phyloP scores from a whole-genome alignment of 805 yeast genomes.

The Zygotorulaspora florentina region DNA sequence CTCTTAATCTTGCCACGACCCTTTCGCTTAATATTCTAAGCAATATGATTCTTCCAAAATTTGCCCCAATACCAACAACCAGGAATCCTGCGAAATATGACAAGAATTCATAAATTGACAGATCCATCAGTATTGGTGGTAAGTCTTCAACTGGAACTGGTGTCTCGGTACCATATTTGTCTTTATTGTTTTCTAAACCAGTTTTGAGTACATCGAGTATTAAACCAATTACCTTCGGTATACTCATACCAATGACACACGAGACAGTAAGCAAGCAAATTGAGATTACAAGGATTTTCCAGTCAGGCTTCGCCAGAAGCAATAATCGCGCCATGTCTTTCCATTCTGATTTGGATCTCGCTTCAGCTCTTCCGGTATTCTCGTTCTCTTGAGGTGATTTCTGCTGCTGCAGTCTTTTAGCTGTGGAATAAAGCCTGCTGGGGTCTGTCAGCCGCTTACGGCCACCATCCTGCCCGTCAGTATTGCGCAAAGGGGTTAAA shows the following conservation, averaged over 20 bases:
- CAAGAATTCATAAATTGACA: constrained; percentile 56
- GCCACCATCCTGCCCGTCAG: too few species aligned
- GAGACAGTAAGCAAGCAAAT: constrained; percentile 43
- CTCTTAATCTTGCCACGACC: constrained; percentile 76
- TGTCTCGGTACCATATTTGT: constrained; percentile 23
- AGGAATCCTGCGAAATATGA: constrained; percentile 54
- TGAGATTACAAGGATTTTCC: constrained; percentile 42
- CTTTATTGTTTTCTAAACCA: constrained; percentile 20
- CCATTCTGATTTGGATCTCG: constrained; percentile 21
- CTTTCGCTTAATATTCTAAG: constrained; percentile 69
- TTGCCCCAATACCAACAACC: constrained; percentile 61
- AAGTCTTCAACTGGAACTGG: constrained; percentile 28
- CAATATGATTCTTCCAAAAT: constrained; percentile 62
- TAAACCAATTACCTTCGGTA: constrained; percentile 54
- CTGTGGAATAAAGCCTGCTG: background rate
- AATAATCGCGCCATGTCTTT: constrained; percentile 40
- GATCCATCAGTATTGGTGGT: constrained; percentile 43
- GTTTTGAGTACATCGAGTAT: constrained; percentile 47
- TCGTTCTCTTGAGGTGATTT: background rate
- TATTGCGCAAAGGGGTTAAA: too few species aligned
- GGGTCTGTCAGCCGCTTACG: background rate
- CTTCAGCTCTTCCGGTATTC: background rate
- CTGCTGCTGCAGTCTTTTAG: constrained; percentile 2
- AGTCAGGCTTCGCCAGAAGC: constrained; percentile 43
- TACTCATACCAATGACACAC: constrained; percentile 47